These are phyloP conservation scores for Nothophoma quercina DNA, from an alignment of 2,329 filamentous ascomycete genomes.

Conservation along the genomic window DNA sequence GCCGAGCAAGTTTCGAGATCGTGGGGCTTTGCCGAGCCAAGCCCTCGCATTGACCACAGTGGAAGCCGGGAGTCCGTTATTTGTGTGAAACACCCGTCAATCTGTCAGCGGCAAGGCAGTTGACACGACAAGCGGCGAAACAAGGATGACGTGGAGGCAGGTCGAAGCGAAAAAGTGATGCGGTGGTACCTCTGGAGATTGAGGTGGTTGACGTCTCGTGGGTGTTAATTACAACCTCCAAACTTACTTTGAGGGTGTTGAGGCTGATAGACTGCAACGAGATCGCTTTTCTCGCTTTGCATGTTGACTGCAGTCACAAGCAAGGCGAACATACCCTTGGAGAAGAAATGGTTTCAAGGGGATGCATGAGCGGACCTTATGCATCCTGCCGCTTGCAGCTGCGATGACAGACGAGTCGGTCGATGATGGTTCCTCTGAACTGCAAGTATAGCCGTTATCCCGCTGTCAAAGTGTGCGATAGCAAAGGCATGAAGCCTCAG, in stretches of 20 bases:
- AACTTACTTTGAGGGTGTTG: background rate
- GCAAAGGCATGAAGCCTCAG: constrained; percentile 15
- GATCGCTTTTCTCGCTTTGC: constrained; percentile 4
- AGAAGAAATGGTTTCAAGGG: background rate
- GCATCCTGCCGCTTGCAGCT: background rate
- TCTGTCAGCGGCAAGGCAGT: constrained; percentile 23
- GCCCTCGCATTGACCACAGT: background rate
- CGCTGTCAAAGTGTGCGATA: constrained; percentile 2
- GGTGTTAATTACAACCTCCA: background rate
- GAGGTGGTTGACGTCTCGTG: constrained; percentile 5
- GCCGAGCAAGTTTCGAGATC: constrained; percentile 9
- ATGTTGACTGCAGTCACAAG: background rate
- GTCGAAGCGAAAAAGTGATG: constrained; percentile 3
- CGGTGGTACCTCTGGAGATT: background rate
- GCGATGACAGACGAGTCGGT: background rate
- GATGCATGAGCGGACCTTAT: background rate
- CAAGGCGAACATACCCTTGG: background rate
- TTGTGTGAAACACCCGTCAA: constrained; percentile 34
- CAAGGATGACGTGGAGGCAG: constrained; percentile 1
- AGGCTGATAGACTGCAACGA: background rate
- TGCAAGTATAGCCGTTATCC: constrained; percentile 10
- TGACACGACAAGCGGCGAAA: constrained; percentile 17
- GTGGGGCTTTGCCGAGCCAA: constrained; percentile 3
- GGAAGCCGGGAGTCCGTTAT: constrained; percentile 19
- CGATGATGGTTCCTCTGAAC: background rate